Evolutionary conservation across 2,329 filamentous ascomycete genomes (phyloP).

Genomic region (Pseudogymnoascus sp.): DNA sequence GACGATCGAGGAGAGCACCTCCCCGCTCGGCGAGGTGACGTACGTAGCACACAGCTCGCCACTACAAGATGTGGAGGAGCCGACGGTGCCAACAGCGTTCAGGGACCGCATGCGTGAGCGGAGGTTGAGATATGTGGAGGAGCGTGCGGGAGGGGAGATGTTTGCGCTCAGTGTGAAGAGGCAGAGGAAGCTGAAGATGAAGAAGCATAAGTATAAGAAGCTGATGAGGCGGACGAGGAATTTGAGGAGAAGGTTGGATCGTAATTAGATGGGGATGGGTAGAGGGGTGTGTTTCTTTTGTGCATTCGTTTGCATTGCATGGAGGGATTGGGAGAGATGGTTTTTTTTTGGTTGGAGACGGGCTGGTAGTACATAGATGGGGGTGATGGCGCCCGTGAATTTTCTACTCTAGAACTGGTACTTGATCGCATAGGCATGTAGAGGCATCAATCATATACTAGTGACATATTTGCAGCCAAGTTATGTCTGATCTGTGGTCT

Average conservation of each 20-base stretch:
- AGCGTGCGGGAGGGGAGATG: constrained; percentile 50
- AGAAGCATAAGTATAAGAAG: constrained; percentile 99
- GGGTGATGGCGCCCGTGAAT: not conserved
- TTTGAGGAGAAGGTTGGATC: constrained; percentile 60
- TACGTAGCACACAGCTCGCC: constrained; percentile 53
- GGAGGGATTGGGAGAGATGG: not conserved
- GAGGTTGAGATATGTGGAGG: constrained; percentile 51
- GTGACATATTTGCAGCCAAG: not conserved
- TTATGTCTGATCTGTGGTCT: not conserved
- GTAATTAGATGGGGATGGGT: constrained; percentile 22
- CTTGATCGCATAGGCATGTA: not conserved
- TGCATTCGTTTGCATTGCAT: not conserved
- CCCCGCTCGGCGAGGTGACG: constrained; percentile 49
- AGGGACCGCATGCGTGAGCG: constrained; percentile 61
- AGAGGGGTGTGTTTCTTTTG: not conserved
- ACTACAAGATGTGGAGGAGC: constrained; percentile 42
- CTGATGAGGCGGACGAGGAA: constrained; percentile 87
- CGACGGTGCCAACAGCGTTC: constrained; percentile 40
- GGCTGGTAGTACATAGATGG: not conserved
- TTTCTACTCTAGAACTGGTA: not conserved
- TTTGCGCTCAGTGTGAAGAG: constrained; percentile 82
- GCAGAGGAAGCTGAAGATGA: constrained; percentile 95
- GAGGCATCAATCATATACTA: constrained; percentile 1
- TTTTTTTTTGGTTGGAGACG: not conserved
- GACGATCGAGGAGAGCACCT: constrained; percentile 57